A percentile compares a stretch with the other conserved stretches of the same genome.
Conservation (phyloP, 108 stramenopile genomes). For the Skeletonema tropicum region DNA sequence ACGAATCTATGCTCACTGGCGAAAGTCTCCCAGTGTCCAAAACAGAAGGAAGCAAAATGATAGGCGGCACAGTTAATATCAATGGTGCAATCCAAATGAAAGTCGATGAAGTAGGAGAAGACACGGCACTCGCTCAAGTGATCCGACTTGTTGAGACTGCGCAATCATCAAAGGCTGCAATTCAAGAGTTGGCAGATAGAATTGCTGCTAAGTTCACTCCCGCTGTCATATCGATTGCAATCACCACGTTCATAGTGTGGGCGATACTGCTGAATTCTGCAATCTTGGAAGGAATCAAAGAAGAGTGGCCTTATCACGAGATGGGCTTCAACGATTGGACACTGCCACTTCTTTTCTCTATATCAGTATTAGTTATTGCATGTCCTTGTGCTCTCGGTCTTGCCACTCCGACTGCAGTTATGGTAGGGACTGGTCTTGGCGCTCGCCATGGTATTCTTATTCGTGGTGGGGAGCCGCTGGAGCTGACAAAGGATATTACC, state of each 20-base stretch:
- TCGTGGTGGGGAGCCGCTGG: constrained; percentile 90
- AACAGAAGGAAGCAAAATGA: constrained; percentile 49
- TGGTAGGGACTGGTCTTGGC: constrained; percentile 88
- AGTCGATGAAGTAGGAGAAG: constrained; percentile 59
- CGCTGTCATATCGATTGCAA: constrained; percentile 60
- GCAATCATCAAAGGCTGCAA: constrained; percentile 78
- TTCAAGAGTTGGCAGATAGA: constrained; percentile 84
- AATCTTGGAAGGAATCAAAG: constrained; percentile 47
- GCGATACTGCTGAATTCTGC: constrained; percentile 48
- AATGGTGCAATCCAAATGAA: constrained; percentile 54
- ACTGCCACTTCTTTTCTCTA: constrained; percentile 79
- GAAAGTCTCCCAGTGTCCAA: constrained; percentile 75
- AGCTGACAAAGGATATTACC: constrained; percentile 60
- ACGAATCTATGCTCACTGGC: constrained; percentile 89
- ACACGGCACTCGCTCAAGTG: constrained; percentile 75
- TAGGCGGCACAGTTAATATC: constrained; percentile 72
- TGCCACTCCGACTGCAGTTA: constrained; percentile 90
- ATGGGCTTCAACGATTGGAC: constrained; percentile 65
- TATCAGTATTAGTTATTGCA: constrained; percentile 86
- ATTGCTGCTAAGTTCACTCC: constrained; percentile 77
- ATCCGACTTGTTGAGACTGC: constrained; percentile 82
- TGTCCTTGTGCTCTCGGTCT: constrained; percentile 95
- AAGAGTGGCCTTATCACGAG: constrained; percentile 56
- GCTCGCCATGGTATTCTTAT: constrained; percentile 86
- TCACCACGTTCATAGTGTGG: constrained; percentile 73